Evolutionary conservation across 352 stramenopile species (phyloP), one percentile per base, ranked within the genome.

Genomic region (Phytophthora uliginosa): DNA sequence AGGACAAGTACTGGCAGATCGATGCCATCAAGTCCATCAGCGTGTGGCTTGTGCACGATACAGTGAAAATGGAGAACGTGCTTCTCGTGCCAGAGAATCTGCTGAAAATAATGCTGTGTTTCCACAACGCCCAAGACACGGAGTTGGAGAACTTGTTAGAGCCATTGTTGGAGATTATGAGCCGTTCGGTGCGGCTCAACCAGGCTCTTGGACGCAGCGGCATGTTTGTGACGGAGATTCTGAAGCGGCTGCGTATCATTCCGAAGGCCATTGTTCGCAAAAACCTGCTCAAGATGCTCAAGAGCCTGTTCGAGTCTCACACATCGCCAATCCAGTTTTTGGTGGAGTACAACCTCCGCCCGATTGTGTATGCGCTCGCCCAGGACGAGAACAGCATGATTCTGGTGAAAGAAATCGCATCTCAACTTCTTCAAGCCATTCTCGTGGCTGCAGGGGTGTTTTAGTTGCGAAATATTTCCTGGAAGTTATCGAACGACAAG

Each of bases 241-340:
- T 98, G 18, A 85, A 75, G 31, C 88, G 92, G 0, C 63, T 98
- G 40, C 86, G 83, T 6, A 84, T 92, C 12, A 82, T 92, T 33
- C 84, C 88, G 3, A 98, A 98, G 73, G 93, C 92, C 1, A 94
- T 97, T 38, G 92, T 98, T 42, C 86, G 91, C 51, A 98, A 97
- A 63, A 97, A 97, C 60, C 69, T 98, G 58, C 88, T 98, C 58
- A 96, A 96, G 71, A 98, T 98, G 80, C 89, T 98, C 60, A 96
- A 98, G 70, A 85, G 81, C 48, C 82, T 98, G 2, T 97, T 97
- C 59, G 90, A 97, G 64, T 88, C 86, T 24, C 92, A 98, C 66
- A 89, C 90, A 15, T 88, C 90, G 28, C 92, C 90, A 1, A 82
- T 81, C 55, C 86, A 97, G 66, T 97, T 98, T 54, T 74, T 98